These are phyloP conservation scores for Hygrophoropsis aurantiaca DNA, from an alignment of 768 basidiomycete genomes.

Conservation along the genomic window DNA sequence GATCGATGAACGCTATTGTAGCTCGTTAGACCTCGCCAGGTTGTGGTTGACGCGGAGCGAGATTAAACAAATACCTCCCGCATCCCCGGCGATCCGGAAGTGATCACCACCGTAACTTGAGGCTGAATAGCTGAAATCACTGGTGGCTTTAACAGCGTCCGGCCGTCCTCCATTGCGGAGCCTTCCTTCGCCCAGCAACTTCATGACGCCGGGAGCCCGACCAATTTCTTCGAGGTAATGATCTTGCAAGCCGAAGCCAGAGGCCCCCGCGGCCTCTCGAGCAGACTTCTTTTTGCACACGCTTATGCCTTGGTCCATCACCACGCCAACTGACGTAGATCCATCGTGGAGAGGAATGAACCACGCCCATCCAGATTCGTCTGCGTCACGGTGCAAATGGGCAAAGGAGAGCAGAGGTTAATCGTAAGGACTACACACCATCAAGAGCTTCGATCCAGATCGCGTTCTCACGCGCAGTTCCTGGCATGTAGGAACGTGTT, in stretches of 20 bases:
- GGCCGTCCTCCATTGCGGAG: slow-evolving; percentile 8
- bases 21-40: too few relatives aligned
- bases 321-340: slow-evolving; percentile 52
- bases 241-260: not conserved
- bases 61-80: slow-evolving; percentile 43
- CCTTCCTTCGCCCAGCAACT: slow-evolving; percentile 4
- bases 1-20: slow-evolving; percentile 56
- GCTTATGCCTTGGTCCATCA: slow-evolving; percentile 41
- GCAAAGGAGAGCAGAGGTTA: too few relatives aligned
- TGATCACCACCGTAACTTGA: slow-evolving; percentile 48
- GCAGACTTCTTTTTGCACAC: slow-evolving; percentile 20
- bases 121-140: slow-evolving; percentile 64
- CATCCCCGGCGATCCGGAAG: slow-evolving; percentile 62
- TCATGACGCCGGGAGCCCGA: slow-evolving; percentile 2
- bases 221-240: slow-evolving; percentile 4
- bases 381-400: too few relatives aligned
- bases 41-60: too few relatives aligned
- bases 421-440: too few relatives aligned
- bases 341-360: slow-evolving; percentile 53
- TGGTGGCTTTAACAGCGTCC: slow-evolving; percentile 30
- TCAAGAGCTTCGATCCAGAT: slow-evolving; percentile 36
- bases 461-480: slow-evolving; percentile 32
- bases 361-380: slow-evolving; percentile 59
- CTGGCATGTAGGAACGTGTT: slow-evolving; percentile 25
- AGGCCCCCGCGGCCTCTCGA: not conserved